These are phyloP conservation scores for Globisporangium nodosum DNA, from an alignment of 352 stramenopile genomes.

Conservation along the genomic window DNA sequence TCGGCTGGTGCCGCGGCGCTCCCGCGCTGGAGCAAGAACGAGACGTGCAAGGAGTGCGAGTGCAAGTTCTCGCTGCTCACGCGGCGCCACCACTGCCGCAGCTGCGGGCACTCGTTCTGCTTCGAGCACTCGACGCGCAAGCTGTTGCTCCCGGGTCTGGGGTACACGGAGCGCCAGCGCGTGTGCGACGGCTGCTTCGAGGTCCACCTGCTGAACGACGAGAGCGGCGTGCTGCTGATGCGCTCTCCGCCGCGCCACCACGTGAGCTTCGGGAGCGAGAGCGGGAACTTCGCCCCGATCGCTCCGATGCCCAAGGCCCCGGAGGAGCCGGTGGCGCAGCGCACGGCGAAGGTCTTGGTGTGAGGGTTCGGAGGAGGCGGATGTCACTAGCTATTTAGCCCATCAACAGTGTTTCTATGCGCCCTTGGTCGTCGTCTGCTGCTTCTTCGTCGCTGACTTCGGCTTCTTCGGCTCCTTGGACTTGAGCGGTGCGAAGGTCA, in stretches of 20 bases:
- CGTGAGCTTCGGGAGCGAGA: slow-evolving; percentile 9
- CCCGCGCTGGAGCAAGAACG: slow-evolving; percentile 66
- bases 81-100: slow-evolving; percentile 78
- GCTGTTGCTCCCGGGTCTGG: slow-evolving; percentile 54
- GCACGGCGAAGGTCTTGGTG: neutral
- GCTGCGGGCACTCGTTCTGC: slow-evolving; percentile 82
- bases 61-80: slow-evolving; percentile 67
- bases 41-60: slow-evolving; percentile 58
- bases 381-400: neutral
- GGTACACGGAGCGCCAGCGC: slow-evolving; percentile 68
- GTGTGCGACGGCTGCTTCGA: slow-evolving; percentile 87
- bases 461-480: slow-evolving; percentile 31
- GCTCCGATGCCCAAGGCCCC: slow-evolving; percentile 9
- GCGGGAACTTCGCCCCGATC: slow-evolving; percentile 7
- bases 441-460: slow-evolving; percentile 10
- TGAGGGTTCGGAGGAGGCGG: neutral
- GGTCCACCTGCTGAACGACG: slow-evolving; percentile 29
- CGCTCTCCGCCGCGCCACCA: slow-evolving; percentile 9
- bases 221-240: slow-evolving; percentile 21
- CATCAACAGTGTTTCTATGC: neutral
- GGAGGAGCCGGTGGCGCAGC: neutral
- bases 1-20: slow-evolving; percentile 15
- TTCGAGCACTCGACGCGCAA: slow-evolving; percentile 78
- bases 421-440: neutral
- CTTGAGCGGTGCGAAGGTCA: slow-evolving; percentile 96